Conservation (phyloP, 768 basidiomycete genomes). For the Phaeolepiota aurea region DNA sequence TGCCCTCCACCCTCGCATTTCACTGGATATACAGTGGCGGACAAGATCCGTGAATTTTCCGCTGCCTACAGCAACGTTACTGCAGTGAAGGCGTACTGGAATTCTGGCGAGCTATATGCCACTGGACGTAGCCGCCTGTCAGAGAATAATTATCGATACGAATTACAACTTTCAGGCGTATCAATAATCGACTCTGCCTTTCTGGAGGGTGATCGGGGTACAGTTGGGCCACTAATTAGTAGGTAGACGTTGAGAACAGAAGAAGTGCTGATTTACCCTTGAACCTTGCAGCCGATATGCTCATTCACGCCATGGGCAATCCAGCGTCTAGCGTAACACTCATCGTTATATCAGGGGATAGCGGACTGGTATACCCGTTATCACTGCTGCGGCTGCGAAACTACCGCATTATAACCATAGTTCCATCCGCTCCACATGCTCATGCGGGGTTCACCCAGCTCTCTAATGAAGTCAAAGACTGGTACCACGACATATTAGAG, state of each 20-base stretch:
- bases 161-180: neutral
- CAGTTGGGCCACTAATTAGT: neutral
- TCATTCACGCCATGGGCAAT: neutral
- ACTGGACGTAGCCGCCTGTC: neutral
- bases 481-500: neutral
- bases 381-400: neutral
- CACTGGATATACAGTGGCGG: neutral
- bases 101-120: neutral
- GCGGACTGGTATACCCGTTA: neutral
- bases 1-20: too few species aligned
- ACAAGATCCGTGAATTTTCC: neutral
- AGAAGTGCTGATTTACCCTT: neutral
- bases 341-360: neutral
- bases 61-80: neutral
- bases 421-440: neutral
- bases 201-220: neutral
- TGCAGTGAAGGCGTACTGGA: neutral
- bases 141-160: neutral
- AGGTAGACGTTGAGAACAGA: neutral
- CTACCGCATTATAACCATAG: neutral
- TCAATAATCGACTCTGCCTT: neutral
- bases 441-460: neutral
- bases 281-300: neutral
- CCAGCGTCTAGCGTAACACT: neutral
- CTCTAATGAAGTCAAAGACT: neutral